Base-by-base conservation (phyloP, 148 eudicot species). In the Talinum fruticosum region DNA sequence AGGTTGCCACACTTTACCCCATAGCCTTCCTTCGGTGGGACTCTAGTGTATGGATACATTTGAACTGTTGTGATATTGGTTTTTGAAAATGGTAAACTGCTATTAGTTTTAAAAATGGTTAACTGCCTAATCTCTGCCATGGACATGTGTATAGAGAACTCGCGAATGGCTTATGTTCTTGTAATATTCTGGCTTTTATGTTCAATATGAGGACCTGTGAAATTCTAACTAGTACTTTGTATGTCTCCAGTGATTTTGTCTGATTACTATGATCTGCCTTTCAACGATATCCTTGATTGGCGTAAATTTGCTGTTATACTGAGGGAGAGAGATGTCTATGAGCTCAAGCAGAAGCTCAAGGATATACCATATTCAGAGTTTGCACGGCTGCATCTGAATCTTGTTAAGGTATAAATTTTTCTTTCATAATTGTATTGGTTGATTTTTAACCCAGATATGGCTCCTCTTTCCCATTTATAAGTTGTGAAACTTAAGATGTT, bases 281-380 rank as follows among this genome's bases (percentile, higher is more conserved):
- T 91, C 81, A 89, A 89, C 33, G 96, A 88, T 76, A 85, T 91
- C 66, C 75, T 91, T 24, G 87, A 91, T 77, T 91, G 96, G 96
- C 79, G 82, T 13, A 88, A 89, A 78, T 91, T 91, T 72, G 66
- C 91, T 77, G 87, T 91, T 34, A 73, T 91, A 35, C 84, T 91
- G 70, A 88, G 86, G 86, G 96, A 91, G 87, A 88, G 79, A 61
- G 96, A 91, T 82, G 96, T 91, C 13, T 91, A 91, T 74, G 85
- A 87, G 76, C 90, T 89, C 66, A 91, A 91, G 83, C 89, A 88
- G 81, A 89, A 88, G 61, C 91, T 91, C 26, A 89, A 89, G 86
- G 87, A 71, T 41, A 88, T 87, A 76, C 68, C 91, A n/a, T 77
- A 89, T 72, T 83, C 82, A 64, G 91, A 89, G 73, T 91, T 89